Evolutionary conservation across 2,329 filamentous ascomycete genomes (phyloP).

Genomic region (Leptographium wingfieldii): DNA sequence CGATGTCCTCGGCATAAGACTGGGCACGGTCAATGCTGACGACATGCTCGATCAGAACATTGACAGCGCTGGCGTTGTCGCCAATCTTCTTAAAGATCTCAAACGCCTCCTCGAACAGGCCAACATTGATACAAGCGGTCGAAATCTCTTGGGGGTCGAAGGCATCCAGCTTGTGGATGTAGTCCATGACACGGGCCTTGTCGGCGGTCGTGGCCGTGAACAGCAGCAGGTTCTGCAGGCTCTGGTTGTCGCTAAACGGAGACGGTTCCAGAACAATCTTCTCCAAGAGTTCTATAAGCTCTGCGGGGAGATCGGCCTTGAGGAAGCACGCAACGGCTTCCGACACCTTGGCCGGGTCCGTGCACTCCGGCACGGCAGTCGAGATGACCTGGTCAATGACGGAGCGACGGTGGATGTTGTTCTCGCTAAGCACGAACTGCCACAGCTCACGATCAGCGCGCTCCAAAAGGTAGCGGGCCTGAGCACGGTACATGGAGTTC

Average conservation of each 20-base stretch:
- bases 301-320: conserved; percentile 75
- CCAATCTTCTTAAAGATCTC: conserved; percentile 98
- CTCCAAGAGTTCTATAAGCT: conserved; percentile 94
- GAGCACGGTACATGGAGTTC: conserved; percentile 99
- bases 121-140: conserved; percentile 83
- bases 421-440: conserved; percentile 86
- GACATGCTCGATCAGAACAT: conserved; percentile 89
- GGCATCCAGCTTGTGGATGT: conserved; percentile 80
- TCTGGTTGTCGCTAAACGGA: conserved; percentile 94
- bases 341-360: conserved; percentile 87
- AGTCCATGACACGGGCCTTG: conserved; percentile 87
- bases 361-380: conserved; percentile 85
- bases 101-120: conserved; percentile 91
- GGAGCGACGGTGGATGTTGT: conserved; percentile 89
- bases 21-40: conserved; percentile 97
- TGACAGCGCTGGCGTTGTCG: conserved; percentile 74
- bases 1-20: conserved; percentile 88
- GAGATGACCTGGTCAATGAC: conserved; percentile 94
- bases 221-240: conserved; percentile 90
- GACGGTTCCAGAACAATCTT: conserved; percentile 99
- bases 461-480: conserved; percentile 88
- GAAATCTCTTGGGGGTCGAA: conserved; percentile 92
- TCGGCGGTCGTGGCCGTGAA: conserved; percentile 95
- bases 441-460: conserved; percentile 84
- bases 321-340: conserved; percentile 91